Conservation (phyloP, 441 rosid genomes). For the Pelargonium cotyledonis region DNA sequence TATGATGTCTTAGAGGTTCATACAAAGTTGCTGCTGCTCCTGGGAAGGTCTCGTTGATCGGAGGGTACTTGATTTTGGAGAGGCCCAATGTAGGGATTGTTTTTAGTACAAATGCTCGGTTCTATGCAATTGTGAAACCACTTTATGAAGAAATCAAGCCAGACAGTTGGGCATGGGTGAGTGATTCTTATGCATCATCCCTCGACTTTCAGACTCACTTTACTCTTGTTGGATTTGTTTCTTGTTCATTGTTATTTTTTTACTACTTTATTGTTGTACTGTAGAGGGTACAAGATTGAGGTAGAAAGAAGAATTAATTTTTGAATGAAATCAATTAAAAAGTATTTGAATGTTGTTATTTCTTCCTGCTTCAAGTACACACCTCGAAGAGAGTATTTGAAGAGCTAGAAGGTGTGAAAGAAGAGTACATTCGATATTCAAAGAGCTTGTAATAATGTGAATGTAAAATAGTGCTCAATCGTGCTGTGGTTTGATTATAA, state of each 20-base stretch:
- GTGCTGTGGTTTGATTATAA: no score
- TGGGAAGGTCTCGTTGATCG: constrained; percentile 90
- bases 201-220: not conserved
- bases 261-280: not conserved
- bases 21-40: constrained; percentile 92
- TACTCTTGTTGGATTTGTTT: not conserved
- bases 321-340: no score
- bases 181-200: constrained; percentile 15
- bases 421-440: constrained; percentile 69
- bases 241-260: not conserved
- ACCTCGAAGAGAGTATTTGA: constrained; percentile 59
- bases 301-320: no score
- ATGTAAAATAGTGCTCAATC: no score
- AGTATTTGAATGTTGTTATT: not conserved
- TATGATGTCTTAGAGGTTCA: not conserved
- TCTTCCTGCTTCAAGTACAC: constrained; percentile 65
- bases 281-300: not conserved
- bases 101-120: constrained; percentile 52
- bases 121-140: constrained; percentile 80
- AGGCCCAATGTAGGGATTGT: constrained; percentile 75
- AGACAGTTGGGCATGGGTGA: constrained; percentile 85
- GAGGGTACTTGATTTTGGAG: constrained; percentile 87
- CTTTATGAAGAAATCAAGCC: constrained; percentile 55
- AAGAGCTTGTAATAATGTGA: constrained; percentile 62
- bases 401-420: constrained; percentile 79